Conservation (phyloP, 805 yeast genomes). For the Pichia heedii region DNA sequence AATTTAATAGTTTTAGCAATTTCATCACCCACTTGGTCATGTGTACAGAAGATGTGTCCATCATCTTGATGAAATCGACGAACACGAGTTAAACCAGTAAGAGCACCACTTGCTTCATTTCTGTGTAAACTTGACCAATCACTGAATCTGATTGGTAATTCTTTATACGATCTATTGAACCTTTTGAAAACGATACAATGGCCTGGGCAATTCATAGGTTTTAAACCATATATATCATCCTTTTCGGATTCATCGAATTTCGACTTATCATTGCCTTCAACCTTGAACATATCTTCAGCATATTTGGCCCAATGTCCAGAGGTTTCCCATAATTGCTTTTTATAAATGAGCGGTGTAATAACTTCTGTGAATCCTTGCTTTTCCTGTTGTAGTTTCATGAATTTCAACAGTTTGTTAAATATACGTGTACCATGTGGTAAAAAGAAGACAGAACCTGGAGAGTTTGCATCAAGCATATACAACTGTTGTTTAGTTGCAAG, state of each 20-base stretch:
- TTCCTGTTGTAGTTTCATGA: slow-evolving; percentile 79
- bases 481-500: slow-evolving; percentile 63
- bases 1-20: slow-evolving; percentile 63
- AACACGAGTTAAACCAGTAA: slow-evolving; percentile 86
- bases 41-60: slow-evolving; percentile 89
- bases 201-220: slow-evolving; percentile 44
- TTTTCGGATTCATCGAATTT: slow-evolving; percentile 30
- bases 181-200: slow-evolving; percentile 79
- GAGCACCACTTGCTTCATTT: slow-evolving; percentile 91
- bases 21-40: slow-evolving; percentile 66
- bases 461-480: slow-evolving; percentile 66
- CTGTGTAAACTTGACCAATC: slow-evolving; percentile 92
- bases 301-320: slow-evolving; percentile 97
- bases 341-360: slow-evolving; percentile 82
- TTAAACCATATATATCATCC: slow-evolving; percentile 54
- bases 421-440: slow-evolving; percentile 88
- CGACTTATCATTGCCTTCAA: slow-evolving; percentile 45
- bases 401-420: slow-evolving; percentile 66
- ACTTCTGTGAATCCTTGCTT: slow-evolving; percentile 86
- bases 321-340: slow-evolving; percentile 73
- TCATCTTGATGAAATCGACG: slow-evolving; percentile 97
- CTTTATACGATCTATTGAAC: slow-evolving; percentile 73
- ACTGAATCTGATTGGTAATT: slow-evolving; percentile 74
- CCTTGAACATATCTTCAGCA: slow-evolving; percentile 88
- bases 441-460: slow-evolving; percentile 91